Conservation (phyloP, 2,329 filamentous ascomycete species). For the Aspergillus pseudoglaucus region DNA sequence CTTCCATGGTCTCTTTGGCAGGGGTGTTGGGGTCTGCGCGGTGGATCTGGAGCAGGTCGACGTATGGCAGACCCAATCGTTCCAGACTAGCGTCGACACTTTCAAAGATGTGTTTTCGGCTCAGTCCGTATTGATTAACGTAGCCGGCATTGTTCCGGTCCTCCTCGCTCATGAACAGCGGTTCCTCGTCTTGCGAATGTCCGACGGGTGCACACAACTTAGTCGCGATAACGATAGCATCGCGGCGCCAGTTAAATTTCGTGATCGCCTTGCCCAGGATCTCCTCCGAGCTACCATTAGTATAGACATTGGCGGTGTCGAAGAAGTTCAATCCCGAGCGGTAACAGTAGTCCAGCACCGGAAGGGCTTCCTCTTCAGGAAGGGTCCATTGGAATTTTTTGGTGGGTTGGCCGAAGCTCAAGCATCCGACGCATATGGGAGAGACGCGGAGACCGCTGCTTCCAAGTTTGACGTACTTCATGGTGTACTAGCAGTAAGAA, state of each 20-base stretch:
- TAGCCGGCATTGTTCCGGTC: constrained; percentile 27
- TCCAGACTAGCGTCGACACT: constrained; percentile 52
- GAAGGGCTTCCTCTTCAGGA: constrained; percentile 20
- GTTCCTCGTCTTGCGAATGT: constrained; percentile 20
- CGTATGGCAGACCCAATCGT: constrained; percentile 42
- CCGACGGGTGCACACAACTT: constrained; percentile 46
- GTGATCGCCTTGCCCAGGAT: constrained; percentile 54
- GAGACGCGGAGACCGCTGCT: constrained; percentile 19
- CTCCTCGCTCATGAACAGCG: constrained; percentile 32
- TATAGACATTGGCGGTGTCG: constrained; percentile 44
- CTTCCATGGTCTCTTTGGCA: constrained; percentile 45
- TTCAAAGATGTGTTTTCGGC: constrained; percentile 57
- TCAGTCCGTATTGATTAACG: constrained; percentile 42
- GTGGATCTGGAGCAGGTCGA: constrained; percentile 51
- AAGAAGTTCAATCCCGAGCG: constrained; percentile 22
- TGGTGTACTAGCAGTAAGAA: constrained; percentile 1
- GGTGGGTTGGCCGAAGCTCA: constrained; percentile 18
- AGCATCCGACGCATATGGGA: constrained; percentile 20
- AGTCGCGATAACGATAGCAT: constrained; percentile 53
- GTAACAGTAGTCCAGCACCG: constrained; percentile 23
- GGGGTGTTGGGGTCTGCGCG: constrained; percentile 41
- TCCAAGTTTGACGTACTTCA: constrained; percentile 22
- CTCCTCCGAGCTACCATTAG: constrained; percentile 49
- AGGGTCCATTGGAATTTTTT: constrained; percentile 16
- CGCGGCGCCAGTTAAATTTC: constrained; percentile 51